phyloP scores from a whole-genome alignment of 1,284 basidiomycete genomes.

The Microbotryum intermedium region DNA sequence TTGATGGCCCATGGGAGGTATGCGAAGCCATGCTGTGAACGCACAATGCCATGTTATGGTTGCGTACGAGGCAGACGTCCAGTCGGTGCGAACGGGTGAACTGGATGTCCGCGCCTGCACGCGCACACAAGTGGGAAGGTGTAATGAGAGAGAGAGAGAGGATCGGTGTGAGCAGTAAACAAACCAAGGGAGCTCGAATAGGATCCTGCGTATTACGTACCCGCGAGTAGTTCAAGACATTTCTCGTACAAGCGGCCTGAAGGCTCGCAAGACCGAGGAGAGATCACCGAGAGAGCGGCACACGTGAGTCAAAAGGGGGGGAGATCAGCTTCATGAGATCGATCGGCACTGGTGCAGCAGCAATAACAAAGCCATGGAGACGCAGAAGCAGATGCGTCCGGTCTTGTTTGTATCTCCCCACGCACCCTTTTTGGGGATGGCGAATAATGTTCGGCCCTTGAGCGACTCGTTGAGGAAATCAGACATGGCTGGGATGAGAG shows the following conservation, averaged over 20 bases:
- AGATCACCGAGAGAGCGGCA: background rate
- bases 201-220: constrained; percentile 42
- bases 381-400: no score
- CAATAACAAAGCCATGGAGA: no score
- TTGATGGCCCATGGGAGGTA: no score
- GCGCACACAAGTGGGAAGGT: background rate
- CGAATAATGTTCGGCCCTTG: constrained; percentile 73
- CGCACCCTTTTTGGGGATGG: constrained; percentile 94
- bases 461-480: constrained; percentile 49
- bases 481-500: constrained; percentile 11
- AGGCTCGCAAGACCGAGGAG: background rate
- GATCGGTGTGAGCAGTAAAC: background rate
- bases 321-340: no score
- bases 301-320: background rate
- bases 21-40: constrained; percentile 36
- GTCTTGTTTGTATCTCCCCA: no score
- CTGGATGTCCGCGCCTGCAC: constrained; percentile 84
- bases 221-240: constrained; percentile 73
- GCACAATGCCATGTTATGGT: constrained; percentile 86
- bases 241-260: constrained; percentile 85
- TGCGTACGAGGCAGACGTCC: constrained; percentile 85
- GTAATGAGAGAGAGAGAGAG: background rate
- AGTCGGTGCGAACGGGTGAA: constrained; percentile 81
- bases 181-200: background rate
- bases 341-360: no score